A percentile compares a stretch with the other conserved stretches of the same genome.
phyloP scores from a whole-genome alignment of 495 filamentous ascomycete genomes.

The Aspergillus funiculosus region DNA sequence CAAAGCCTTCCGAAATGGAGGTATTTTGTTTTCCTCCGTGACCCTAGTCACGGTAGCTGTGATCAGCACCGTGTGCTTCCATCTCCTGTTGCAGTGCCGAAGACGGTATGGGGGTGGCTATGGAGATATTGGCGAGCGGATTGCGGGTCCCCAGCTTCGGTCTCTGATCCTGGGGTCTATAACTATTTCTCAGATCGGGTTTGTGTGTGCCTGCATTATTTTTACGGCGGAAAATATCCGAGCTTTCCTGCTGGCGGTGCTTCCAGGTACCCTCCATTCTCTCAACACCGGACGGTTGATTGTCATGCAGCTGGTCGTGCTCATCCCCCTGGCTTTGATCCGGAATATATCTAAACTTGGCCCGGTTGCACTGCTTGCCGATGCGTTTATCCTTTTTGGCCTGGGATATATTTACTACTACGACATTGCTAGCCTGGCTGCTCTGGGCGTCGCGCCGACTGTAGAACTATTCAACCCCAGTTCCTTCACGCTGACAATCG shows the following conservation, averaged over 20 bases:
- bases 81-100: constrained; percentile 76
- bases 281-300: constrained; percentile 74
- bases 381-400: constrained; percentile 82
- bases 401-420: constrained; percentile 87
- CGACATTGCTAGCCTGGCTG: constrained; percentile 70
- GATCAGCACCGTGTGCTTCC: constrained; percentile 84
- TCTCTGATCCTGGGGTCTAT: constrained; percentile 73
- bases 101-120: constrained; percentile 73
- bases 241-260: constrained; percentile 72
- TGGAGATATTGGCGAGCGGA: constrained; percentile 80
- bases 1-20: constrained; percentile 80
- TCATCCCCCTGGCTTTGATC: constrained; percentile 78
- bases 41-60: constrained; percentile 70
- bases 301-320: constrained; percentile 78
- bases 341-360: constrained; percentile 86
- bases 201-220: constrained; percentile 90
- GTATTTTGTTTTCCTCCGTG: constrained; percentile 85
- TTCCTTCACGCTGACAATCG: constrained; percentile 87
- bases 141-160: constrained; percentile 80
- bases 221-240: constrained; percentile 89
- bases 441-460: constrained; percentile 62
- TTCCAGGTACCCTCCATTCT: constrained; percentile 51
- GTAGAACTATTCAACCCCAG: constrained; percentile 73
- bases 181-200: constrained; percentile 82
- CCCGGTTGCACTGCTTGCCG: constrained; percentile 74